Conservation (phyloP, 1,284 basidiomycete genomes). For the Lignosus rhinocerotis region DNA sequence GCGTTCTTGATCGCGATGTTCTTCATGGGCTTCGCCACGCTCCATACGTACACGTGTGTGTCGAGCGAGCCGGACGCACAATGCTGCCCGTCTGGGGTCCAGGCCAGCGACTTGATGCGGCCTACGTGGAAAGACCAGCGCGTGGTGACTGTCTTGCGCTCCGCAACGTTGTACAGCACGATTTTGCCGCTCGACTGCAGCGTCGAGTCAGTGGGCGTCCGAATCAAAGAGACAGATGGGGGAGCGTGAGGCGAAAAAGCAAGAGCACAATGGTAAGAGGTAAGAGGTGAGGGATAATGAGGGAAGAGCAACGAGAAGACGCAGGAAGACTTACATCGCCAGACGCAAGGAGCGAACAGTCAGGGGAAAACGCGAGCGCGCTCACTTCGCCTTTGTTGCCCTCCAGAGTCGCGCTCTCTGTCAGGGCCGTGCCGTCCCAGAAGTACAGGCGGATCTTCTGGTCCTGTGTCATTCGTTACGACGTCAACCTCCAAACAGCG, state of each 20-base stretch:
- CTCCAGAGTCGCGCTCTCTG: slow-evolving; percentile 60
- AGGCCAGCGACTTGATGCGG: slow-evolving; percentile 79
- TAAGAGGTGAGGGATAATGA: neutral
- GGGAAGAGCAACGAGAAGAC: neutral
- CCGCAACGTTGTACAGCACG: slow-evolving; percentile 71
- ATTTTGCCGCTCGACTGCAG: slow-evolving; percentile 78
- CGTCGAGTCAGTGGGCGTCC: neutral
- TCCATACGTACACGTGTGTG: slow-evolving; percentile 91
- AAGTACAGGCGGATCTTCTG: slow-evolving; percentile 72
- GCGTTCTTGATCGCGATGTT: slow-evolving; percentile 87
- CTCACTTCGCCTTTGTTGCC: slow-evolving; percentile 75
- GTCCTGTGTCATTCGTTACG: slow-evolving; percentile 46
- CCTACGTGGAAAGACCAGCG: slow-evolving; percentile 91
- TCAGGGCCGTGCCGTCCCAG: slow-evolving; percentile 65
- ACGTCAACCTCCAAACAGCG: neutral
- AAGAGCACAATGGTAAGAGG: neutral
- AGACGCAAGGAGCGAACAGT: slow-evolving; percentile 74
- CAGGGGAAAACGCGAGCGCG: slow-evolving; percentile 79
- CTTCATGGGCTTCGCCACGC: slow-evolving; percentile 73
- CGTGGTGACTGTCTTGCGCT: slow-evolving; percentile 67
- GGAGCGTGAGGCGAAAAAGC: neutral
- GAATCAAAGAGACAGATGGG: neutral
- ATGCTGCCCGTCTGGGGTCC: slow-evolving; percentile 74
- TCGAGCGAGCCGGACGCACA: slow-evolving; percentile 89
- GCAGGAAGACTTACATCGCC: slow-evolving; percentile 66